phyloP scores from a whole-genome alignment of 352 stramenopile species.

The Phytophthora hybrid region DNA sequence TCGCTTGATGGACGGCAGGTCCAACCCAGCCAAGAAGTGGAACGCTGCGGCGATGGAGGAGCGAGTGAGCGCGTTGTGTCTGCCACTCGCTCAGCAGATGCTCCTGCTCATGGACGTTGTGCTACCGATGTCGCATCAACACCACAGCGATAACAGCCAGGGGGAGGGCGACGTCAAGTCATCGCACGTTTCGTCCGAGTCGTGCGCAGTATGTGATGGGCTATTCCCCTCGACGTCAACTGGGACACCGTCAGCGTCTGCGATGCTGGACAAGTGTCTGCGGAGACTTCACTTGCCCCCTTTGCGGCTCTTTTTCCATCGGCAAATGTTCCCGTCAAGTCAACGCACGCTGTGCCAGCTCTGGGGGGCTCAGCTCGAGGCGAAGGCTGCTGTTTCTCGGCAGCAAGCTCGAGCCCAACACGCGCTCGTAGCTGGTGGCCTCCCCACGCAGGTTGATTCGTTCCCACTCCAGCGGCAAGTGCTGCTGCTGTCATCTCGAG shows the following conservation, averaged over 20 bases:
- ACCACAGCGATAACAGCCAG: constrained; percentile 25
- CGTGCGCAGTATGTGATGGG: constrained; percentile 76
- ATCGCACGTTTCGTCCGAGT: constrained; percentile 27
- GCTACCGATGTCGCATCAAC: constrained; percentile 40
- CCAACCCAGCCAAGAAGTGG: constrained; percentile 28
- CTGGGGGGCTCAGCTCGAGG: constrained; percentile 77
- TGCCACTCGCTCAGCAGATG: constrained; percentile 70
- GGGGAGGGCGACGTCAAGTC: constrained; percentile 7
- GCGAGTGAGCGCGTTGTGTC: constrained; percentile 49
- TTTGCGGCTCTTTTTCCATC: constrained; percentile 74
- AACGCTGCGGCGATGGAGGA: constrained; percentile 48
- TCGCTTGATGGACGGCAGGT: constrained; percentile 40
- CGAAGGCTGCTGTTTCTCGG: constrained; percentile 68
- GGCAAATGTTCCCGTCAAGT: constrained; percentile 60
- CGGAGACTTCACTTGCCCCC: constrained; percentile 72
- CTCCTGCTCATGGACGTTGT: constrained; percentile 67
- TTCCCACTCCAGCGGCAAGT: constrained; percentile 47
- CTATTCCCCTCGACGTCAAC: constrained; percentile 44
- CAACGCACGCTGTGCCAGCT: constrained; percentile 76
- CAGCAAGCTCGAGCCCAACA: constrained; percentile 40
- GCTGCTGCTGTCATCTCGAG: constrained; percentile 34
- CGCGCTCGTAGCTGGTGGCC: constrained; percentile 14
- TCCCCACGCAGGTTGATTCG: constrained; percentile 13
- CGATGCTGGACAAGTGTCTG: constrained; percentile 54
- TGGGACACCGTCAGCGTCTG: constrained; percentile 21